Conservation (phyloP, 805 yeast species). For the Ogataea salicorniae region DNA sequence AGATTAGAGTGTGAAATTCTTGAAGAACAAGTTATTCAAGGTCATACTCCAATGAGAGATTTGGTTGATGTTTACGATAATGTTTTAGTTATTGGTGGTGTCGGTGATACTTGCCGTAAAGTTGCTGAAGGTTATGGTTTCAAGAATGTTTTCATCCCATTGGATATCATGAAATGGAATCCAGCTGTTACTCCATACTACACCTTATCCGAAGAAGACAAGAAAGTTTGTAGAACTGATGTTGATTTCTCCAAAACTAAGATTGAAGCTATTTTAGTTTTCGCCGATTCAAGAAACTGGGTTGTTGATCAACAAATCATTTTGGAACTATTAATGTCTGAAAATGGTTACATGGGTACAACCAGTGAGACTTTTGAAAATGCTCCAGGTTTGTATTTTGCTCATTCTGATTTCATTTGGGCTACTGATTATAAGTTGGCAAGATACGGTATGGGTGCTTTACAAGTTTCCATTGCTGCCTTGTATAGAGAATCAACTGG, state of each 20-base stretch:
- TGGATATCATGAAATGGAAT: slow-evolving; percentile 80
- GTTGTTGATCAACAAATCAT: slow-evolving; percentile 91
- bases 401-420: slow-evolving; percentile 92
- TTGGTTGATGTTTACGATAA: slow-evolving; percentile 61
- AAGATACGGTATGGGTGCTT: slow-evolving; percentile 92
- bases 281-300: slow-evolving; percentile 91
- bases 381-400: slow-evolving; percentile 80
- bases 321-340: slow-evolving; percentile 69
- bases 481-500: slow-evolving; percentile 83
- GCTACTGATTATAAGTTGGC: slow-evolving; percentile 79
- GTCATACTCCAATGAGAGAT: slow-evolving; percentile 91
- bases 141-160: slow-evolving; percentile 73
- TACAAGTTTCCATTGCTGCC: slow-evolving; percentile 84
- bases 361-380: slow-evolving; percentile 62
- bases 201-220: slow-evolving; percentile 68
- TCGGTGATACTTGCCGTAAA: slow-evolving; percentile 75
- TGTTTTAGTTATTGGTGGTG: slow-evolving; percentile 85
- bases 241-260: slow-evolving; percentile 62
- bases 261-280: slow-evolving; percentile 80
- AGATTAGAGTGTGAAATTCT: slow-evolving; percentile 57
- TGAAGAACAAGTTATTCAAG: slow-evolving; percentile 81
- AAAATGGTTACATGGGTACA: slow-evolving; percentile 83
- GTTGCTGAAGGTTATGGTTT: slow-evolving; percentile 85
- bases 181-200: slow-evolving; percentile 86
- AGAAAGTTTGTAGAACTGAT: slow-evolving; percentile 43